These are phyloP conservation scores for Phytophthora sp. DNA, from an alignment of 352 stramenopile species.

Conservation along the genomic window DNA sequence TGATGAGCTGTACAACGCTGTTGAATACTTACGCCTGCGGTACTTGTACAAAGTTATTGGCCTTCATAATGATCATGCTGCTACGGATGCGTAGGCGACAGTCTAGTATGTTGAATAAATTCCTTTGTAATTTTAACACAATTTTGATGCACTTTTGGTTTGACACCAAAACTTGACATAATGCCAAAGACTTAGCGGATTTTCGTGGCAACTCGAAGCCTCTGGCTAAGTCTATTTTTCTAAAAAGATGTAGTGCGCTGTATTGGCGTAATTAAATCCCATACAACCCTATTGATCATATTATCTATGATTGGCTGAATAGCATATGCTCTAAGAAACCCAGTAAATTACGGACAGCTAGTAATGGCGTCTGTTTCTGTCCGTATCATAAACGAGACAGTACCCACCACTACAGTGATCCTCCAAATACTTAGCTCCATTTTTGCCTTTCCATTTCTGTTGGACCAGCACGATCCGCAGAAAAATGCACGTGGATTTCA, in stretches of 20 bases:
- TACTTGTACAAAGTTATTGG: conserved; percentile 7
- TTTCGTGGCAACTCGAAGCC: no score
- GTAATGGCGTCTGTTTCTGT: background rate
- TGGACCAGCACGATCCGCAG: background rate
- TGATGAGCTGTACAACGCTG: conserved; percentile 1
- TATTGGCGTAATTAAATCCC: no score
- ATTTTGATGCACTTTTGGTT: no score
- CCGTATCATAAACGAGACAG: background rate
- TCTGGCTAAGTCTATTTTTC: no score
- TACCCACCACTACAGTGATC: background rate
- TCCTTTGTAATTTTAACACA: background rate
- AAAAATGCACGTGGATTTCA: no score
- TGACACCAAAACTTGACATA: no score
- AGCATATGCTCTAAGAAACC: background rate
- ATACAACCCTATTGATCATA: no score
- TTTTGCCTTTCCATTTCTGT: background rate
- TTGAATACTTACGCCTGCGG: background rate
- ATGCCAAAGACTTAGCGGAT: no score
- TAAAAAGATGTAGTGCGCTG: no score
- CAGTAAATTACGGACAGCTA: background rate
- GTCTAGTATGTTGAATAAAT: background rate
- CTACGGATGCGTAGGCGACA: background rate
- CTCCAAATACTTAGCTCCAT: background rate
- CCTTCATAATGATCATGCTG: background rate
- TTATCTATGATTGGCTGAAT: background rate